Evolutionary conservation across 2,329 filamentous ascomycete genomes (phyloP), one percentile per base, ranked within the genome.

Genomic region (Emergomyces pasteurianus): DNA sequence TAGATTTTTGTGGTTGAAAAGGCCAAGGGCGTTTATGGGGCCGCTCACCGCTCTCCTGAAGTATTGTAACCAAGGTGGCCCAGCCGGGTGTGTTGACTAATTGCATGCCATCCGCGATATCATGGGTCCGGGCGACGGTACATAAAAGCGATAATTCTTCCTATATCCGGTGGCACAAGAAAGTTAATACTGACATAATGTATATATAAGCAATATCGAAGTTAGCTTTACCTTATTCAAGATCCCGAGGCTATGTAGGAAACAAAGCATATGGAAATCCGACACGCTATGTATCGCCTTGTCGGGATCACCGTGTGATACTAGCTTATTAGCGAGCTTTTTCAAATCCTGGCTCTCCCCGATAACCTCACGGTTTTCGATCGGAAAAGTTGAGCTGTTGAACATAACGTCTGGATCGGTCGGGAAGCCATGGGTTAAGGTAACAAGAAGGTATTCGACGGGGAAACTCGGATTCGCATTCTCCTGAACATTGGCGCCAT

Each of bases 21-120:
- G 71, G 72, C 74, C 77, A 72, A 68, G 73, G 69, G 74, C 80
- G 88, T 82, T 94, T 95, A 76, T 86, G 86, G 84, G 87, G 85
- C 85, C 87, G 87, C 89, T 96, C 92, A 95, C 92, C 90, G 83
- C 90, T 91, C 85, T 91, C 89, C 86, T 94, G 86, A 78, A 97
- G 84, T 74, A 99, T 95, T 75, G 89, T 87, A 77, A 92, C 83
- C 71, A 99, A 82, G 62, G 90, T 97, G 75, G 92, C 89, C 94
- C 94, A 99, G 71, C 94, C 94, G 71, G 87, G 83, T 68, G 88
- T 92, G 68, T 90, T 87, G 75, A 91, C 85, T 67, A 99, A 83
- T 72, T 94, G 87, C 71, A 90, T 86, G 63, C 86, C 87, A 67
- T 95, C 89, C 63, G 87, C 84, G 61, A 89, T 82, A 74, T 95